Percentiles rank a stretch among this genome's conserved stretches.
Conservation (phyloP, 306 rosid species). For the Quercus rubra region DNA sequence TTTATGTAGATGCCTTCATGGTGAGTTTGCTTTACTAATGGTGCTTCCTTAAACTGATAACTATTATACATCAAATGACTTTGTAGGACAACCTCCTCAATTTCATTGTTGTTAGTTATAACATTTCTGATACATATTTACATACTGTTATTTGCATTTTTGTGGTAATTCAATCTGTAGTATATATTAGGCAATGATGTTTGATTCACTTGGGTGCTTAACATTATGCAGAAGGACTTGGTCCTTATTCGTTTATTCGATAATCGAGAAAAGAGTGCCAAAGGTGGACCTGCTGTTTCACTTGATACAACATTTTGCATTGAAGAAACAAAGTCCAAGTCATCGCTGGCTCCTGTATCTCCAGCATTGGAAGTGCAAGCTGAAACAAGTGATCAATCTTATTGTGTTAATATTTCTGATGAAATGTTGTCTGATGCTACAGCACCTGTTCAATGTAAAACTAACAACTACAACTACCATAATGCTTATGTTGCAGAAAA, state of each 20-base stretch:
- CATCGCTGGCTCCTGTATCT: neutral
- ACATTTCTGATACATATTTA: neutral
- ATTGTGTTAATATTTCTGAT: neutral
- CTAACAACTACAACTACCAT: constrained; percentile 18
- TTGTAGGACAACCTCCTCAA: neutral
- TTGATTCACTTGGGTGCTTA: constrained; percentile 12
- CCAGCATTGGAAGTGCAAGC: neutral
- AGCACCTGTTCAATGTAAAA: neutral
- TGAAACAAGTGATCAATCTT: neutral
- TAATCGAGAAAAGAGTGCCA: constrained; percentile 69
- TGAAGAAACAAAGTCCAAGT: constrained; percentile 18
- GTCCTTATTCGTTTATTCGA: constrained; percentile 78
- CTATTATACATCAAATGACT: neutral
- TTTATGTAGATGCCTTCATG: neutral
- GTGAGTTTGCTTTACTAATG: neutral
- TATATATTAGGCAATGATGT: constrained; percentile 3
- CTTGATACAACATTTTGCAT: constrained; percentile 44
- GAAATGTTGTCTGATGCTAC: constrained; percentile 1
- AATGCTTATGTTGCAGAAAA: constrained; percentile 15
- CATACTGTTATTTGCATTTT: neutral
- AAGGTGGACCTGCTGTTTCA: constrained; percentile 45
- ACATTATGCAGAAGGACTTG: constrained; percentile 57
- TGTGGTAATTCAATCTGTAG: neutral
- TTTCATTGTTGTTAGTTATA: neutral
- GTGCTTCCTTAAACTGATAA: neutral